These are phyloP conservation scores for Pelargonium australe DNA, from an alignment of 441 rosid genomes.

Conservation along the genomic window DNA sequence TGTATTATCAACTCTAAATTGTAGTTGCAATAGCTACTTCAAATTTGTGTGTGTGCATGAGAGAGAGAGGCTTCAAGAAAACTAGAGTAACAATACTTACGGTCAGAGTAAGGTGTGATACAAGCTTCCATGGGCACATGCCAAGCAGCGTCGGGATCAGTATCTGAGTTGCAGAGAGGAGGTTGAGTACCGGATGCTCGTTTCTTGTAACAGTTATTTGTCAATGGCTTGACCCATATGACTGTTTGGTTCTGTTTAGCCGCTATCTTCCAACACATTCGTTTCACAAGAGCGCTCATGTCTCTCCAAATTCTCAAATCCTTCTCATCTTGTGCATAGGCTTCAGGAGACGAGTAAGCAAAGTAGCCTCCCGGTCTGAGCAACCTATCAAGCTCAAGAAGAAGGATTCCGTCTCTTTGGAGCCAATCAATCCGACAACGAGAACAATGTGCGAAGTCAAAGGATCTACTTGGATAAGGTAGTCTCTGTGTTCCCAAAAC, in stretches of 20 bases:
- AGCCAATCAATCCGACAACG: conserved; percentile 99
- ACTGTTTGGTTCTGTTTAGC: conserved; percentile 90
- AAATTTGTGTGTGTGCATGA: background rate
- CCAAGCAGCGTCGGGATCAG: conserved; percentile 81
- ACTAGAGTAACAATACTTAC: conserved; percentile 44
- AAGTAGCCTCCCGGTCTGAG: conserved; percentile 98
- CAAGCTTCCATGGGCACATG: conserved; percentile 91
- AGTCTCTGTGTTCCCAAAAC: conserved; percentile 94
- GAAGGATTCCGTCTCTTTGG: conserved; percentile 96
- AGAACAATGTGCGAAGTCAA: conserved; percentile 96
- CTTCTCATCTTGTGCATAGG: conserved; percentile 96
- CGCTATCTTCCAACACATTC: conserved; percentile 98
- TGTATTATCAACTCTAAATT: background rate
- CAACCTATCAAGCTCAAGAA: conserved; percentile 91
- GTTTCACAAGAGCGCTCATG: conserved; percentile 82
- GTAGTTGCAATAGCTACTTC: conserved; percentile 6
- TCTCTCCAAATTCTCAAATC: conserved; percentile 84
- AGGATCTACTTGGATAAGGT: conserved; percentile 98
- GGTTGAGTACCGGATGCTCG: conserved; percentile 86
- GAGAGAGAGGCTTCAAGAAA: conserved; percentile 3
- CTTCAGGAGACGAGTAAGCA: conserved; percentile 98
- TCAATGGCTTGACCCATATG: conserved; percentile 93
- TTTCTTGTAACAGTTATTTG: conserved; percentile 78
- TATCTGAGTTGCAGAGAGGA: conserved; percentile 78
- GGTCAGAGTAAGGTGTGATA: conserved; percentile 79